Evolutionary conservation across 2,329 filamentous ascomycete species (phyloP), one percentile per base, ranked within the genome.

Genomic region (Pseudonectria foliicola): DNA sequence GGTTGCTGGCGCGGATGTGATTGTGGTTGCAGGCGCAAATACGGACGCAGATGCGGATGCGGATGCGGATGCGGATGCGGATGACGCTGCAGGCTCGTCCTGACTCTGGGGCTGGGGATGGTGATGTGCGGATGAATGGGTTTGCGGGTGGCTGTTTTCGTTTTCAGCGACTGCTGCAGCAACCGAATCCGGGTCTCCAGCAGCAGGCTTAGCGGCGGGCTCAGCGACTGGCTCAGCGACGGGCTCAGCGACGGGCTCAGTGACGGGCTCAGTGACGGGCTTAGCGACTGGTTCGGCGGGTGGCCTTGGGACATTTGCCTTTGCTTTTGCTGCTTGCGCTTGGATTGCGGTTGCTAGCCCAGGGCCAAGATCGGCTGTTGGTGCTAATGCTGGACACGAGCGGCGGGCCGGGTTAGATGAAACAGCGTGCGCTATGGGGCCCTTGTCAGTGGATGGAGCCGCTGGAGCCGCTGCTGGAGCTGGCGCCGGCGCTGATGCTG

Each of bases 371-470:
- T 40, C 38, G 34, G 38, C 35, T 43, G 41, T n/a, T n/a, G n/a
- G n/a, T n/a, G n/a, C n/a, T n/a, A n/a, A 41, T 33, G 38, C 29
- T 18, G 40, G 39, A 42, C 39, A 39, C 15, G 30, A 37, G 33
- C 37, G 43, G 37, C 47, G 46, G 34, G 37, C 44, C 34, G 51
- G 46, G 46, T 53, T 53, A 40, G 54, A 46, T 45, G 50, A 52
- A 46, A 46, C 35, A 45, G 44, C 18, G 18, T 21, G 18, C 18
- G 18, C 18, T 21, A 21, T 8, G 8, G 18, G 18, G 18, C 5
- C 18, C 8, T 8, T 5, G 18, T 21, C 8, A 21, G 18, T 21
- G 18, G 18, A 21, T 21, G 18, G 18, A 21, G 18, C 18, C 30
- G 42, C 38, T 52, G 44, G 31, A 35, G 39, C 31, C 42, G 42